These are phyloP conservation scores for Plantago elongata DNA, from an alignment of 257 asterid species.

Conservation along the genomic window DNA sequence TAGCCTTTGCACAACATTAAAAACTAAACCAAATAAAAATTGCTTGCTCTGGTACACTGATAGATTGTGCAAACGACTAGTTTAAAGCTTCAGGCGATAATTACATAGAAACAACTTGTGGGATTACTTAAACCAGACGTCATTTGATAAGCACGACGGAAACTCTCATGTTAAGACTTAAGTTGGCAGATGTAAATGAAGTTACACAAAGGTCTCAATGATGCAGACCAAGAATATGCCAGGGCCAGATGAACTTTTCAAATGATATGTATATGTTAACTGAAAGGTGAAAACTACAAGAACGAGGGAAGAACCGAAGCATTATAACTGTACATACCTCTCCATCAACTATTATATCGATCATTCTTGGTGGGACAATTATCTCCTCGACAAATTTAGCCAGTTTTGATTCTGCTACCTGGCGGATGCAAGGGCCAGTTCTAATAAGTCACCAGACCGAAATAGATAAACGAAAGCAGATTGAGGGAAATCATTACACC, in stretches of 20 bases:
- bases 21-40: too few species aligned
- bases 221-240: slow-evolving; percentile 8
- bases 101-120: too few species aligned
- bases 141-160: not conserved
- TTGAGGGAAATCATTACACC: slow-evolving; percentile 10
- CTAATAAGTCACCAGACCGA: slow-evolving; percentile 20
- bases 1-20: too few species aligned
- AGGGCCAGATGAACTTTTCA: not conserved
- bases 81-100: too few species aligned
- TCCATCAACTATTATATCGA: slow-evolving; percentile 88
- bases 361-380: slow-evolving; percentile 95
- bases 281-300: slow-evolving; percentile 12
- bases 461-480: slow-evolving; percentile 13
- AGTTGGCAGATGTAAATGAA: not conserved
- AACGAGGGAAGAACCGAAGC: slow-evolving; percentile 12
- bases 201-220: not conserved
- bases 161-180: not conserved
- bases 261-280: slow-evolving; percentile 1
- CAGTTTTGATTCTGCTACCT: slow-evolving; percentile 94
- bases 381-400: slow-evolving; percentile 96
- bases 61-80: too few species aligned
- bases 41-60: too few species aligned
- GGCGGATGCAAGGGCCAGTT: slow-evolving; percentile 27
- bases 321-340: slow-evolving; percentile 56
- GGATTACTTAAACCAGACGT: too few species aligned